Percentiles rank a stretch among this genome's conserved stretches.
Conservation (phyloP, 1,284 basidiomycete species). For the Stereum hirsutum region DNA sequence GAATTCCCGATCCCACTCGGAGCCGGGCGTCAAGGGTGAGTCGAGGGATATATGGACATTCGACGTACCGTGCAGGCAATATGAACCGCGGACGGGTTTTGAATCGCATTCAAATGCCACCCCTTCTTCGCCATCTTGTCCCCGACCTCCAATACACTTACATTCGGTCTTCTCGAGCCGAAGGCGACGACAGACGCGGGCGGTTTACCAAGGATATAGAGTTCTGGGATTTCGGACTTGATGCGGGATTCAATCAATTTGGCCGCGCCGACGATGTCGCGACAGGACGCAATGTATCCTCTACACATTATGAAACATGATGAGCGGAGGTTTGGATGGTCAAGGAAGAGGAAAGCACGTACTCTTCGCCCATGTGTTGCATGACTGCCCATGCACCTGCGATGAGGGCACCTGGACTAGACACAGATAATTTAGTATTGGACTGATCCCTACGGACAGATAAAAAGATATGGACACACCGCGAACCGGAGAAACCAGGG, state of each 20-base stretch:
- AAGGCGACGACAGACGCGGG: slow-evolving; percentile 91
- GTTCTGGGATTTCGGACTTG: slow-evolving; percentile 60
- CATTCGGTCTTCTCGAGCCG: slow-evolving; percentile 42
- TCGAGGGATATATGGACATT: too few species aligned
- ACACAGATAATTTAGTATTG: background rate
- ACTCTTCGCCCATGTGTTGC: slow-evolving; percentile 86
- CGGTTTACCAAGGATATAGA: slow-evolving; percentile 85
- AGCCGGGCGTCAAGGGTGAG: too few species aligned
- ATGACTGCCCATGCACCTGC: slow-evolving; percentile 96
- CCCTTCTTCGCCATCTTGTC: slow-evolving; percentile 81
- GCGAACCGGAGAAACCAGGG: slow-evolving; percentile 82
- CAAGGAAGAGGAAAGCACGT: slow-evolving; percentile 20
- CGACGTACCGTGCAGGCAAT: slow-evolving; percentile 88
- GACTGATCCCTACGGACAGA: background rate
- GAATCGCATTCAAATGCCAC: slow-evolving; percentile 88
- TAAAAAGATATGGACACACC: slow-evolving; percentile 38
- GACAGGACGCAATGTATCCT: slow-evolving; percentile 89
- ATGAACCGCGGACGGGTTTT: slow-evolving; percentile 78
- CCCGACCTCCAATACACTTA: slow-evolving; percentile 82
- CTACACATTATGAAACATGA: slow-evolving; percentile 28
- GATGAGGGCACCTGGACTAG: slow-evolving; percentile 84
- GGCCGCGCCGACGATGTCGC: slow-evolving; percentile 71
- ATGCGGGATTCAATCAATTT: slow-evolving; percentile 63
- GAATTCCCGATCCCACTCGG: too few species aligned
- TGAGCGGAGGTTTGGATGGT: background rate